A percentile compares a stretch with the other conserved stretches of the same genome.
Conservation (phyloP, 2,329 filamentous ascomycete genomes). For the Ilyonectria destructans region DNA sequence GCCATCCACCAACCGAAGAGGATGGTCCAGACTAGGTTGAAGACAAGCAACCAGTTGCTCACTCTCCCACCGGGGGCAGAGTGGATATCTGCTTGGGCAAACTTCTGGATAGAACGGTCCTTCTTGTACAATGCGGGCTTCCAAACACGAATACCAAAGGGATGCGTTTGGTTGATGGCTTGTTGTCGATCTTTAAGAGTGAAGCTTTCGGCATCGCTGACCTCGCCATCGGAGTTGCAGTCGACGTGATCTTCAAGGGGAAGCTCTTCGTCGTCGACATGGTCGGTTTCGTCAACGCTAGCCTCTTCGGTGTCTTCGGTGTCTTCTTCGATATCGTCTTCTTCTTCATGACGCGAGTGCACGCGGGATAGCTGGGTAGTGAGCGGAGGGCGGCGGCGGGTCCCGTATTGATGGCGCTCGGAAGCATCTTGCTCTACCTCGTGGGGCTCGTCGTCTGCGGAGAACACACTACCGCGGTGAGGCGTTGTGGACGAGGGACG, state of each 20-base stretch:
- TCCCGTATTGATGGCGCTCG: conserved; percentile 60
- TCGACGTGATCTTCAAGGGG: conserved; percentile 66
- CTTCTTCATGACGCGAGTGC: conserved; percentile 56
- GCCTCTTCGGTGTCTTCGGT: conserved; percentile 40
- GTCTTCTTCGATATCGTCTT: conserved; percentile 45
- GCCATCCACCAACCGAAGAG: conserved; percentile 98
- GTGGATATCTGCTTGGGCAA: conserved; percentile 96
- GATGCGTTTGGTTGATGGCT: conserved; percentile 98
- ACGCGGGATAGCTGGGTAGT: conserved; percentile 59
- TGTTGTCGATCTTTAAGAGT: conserved; percentile 97
- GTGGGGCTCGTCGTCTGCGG: conserved; percentile 87
- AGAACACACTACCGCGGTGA: conserved; percentile 89
- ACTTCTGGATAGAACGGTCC: conserved; percentile 94
- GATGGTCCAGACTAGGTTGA: conserved; percentile 92
- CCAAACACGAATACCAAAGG: conserved; percentile 98
- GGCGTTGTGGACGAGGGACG: conserved; percentile 84
- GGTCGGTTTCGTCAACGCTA: conserved; percentile 49
- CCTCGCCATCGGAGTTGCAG: conserved; percentile 78
- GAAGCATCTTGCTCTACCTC: conserved; percentile 83
- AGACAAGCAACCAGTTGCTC: conserved; percentile 86
- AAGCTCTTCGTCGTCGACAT: conserved; percentile 57
- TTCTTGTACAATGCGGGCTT: conserved; percentile 99
- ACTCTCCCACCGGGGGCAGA: conserved; percentile 92
- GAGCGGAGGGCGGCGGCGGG: conserved; percentile 55
- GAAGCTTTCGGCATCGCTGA: conserved; percentile 97